A percentile compares a stretch with the other conserved stretches of the same genome.
Conservation (phyloP, 2,329 filamentous ascomycete genomes). For the Orbilia ellipsospora region DNA sequence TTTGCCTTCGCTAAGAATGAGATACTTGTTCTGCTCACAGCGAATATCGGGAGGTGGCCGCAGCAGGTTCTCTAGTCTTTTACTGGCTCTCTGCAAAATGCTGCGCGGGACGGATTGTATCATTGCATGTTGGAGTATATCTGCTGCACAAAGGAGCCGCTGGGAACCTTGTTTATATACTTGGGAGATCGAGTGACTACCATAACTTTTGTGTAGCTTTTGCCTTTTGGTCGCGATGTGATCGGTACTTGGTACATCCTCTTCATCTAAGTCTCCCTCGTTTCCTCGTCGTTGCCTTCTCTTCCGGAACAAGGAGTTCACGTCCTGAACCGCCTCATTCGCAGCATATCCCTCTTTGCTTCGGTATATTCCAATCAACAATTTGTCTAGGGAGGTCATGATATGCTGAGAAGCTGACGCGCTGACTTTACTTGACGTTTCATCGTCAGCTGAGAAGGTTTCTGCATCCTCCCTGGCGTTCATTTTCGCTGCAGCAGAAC, state of each 20-base stretch:
- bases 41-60: slow-evolving; percentile 13
- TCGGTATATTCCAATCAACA: slow-evolving; percentile 45
- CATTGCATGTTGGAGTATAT: slow-evolving; percentile 46
- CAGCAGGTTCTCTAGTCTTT: slow-evolving; percentile 31
- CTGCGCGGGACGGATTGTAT: slow-evolving; percentile 39
- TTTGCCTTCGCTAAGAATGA: slow-evolving; percentile 38
- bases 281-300: slow-evolving; percentile 24
- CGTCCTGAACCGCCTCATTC: slow-evolving; percentile 28
- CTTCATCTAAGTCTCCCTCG: neutral
- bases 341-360: slow-evolving; percentile 49
- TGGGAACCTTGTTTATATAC: slow-evolving; percentile 46
- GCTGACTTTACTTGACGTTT: slow-evolving; percentile 16
- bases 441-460: slow-evolving; percentile 43
- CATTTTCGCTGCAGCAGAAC: slow-evolving; percentile 36
- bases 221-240: slow-evolving; percentile 19
- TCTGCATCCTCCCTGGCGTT: slow-evolving; percentile 2
- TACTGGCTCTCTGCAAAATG: slow-evolving; percentile 23
- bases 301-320: slow-evolving; percentile 30
- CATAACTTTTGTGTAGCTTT: slow-evolving; percentile 12
- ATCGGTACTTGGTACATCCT: slow-evolving; percentile 4
- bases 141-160: slow-evolving; percentile 27
- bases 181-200: slow-evolving; percentile 11
- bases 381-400: slow-evolving; percentile 18
- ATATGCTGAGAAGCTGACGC: slow-evolving; percentile 25
- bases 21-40: slow-evolving; percentile 24